phyloP scores from a whole-genome alignment of 2,329 filamentous ascomycete genomes.

The Xylaria sp. region DNA sequence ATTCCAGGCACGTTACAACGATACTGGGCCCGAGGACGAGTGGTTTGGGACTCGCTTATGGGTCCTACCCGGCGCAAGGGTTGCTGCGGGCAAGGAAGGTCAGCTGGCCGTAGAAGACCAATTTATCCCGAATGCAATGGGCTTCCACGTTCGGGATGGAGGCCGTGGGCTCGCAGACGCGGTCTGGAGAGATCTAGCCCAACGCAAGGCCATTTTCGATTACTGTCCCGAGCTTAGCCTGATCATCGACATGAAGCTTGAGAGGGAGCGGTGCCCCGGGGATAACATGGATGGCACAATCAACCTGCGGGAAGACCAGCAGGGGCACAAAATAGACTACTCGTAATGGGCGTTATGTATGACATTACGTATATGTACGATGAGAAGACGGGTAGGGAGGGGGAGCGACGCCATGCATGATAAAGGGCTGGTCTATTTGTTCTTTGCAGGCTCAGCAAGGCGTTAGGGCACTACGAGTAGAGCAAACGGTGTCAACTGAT shows the following conservation, averaged over 20 bases:
- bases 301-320: not conserved
- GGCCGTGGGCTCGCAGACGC: constrained; percentile 37
- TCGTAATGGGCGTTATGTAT: not conserved
- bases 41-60: constrained; percentile 50
- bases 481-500: not conserved
- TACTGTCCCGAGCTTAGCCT: constrained; percentile 54
- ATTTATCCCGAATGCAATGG: constrained; percentile 48
- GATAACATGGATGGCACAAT: constrained; percentile 28
- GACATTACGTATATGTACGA: not conserved
- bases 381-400: not conserved
- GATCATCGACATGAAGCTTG: constrained; percentile 53
- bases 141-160: constrained; percentile 46
- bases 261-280: constrained; percentile 41
- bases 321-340: not conserved
- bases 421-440: constrained; percentile 12
- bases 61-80: constrained; percentile 43
- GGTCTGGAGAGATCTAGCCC: constrained; percentile 43
- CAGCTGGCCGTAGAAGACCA: constrained; percentile 47
- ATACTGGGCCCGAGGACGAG: constrained; percentile 49
- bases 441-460: constrained; percentile 10
- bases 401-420: constrained; percentile 7
- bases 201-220: constrained; percentile 44
- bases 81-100: constrained; percentile 38
- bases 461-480: not conserved
- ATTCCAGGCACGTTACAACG: constrained; percentile 46